Evolutionary conservation across 345 rosid species (phyloP).

Genomic region (Eucalyptus pauciflora): DNA sequence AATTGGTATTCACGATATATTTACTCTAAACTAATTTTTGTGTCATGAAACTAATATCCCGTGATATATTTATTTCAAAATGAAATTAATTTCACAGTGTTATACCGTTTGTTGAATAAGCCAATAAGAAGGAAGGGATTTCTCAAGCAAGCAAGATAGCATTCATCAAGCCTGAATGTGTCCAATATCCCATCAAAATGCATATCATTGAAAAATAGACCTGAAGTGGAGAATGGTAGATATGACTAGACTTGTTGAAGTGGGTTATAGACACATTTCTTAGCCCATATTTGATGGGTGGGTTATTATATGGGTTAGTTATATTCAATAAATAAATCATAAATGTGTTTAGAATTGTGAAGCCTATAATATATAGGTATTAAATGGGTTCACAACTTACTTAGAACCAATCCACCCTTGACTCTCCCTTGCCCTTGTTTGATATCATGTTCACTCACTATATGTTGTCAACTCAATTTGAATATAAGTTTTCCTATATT

Average conservation of each 20-base stretch:
- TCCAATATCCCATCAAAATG: not conserved
- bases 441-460: not conserved
- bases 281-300: not conserved
- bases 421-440: not conserved
- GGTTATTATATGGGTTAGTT: not conserved
- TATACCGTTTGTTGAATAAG: too few relatives aligned
- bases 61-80: not conserved
- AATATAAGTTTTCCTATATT: too few relatives aligned
- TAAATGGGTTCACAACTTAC: not conserved
- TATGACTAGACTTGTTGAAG: not conserved
- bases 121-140: too few relatives aligned
- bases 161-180: too few relatives aligned
- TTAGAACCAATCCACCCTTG: not conserved
- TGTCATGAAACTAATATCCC: accelerated
- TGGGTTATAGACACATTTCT: not conserved
- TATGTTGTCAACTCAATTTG: too few relatives aligned
- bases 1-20: accelerated
- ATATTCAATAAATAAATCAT: too few relatives aligned
- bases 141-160: too few relatives aligned
- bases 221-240: accelerated
- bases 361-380: not conserved
- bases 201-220: not conserved
- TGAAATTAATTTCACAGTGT: not conserved
- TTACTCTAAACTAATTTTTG: not conserved
- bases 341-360: not conserved